Evolutionary conservation across 305 asterid species (phyloP).

Genomic region (Stenogyne calaminthoides): DNA sequence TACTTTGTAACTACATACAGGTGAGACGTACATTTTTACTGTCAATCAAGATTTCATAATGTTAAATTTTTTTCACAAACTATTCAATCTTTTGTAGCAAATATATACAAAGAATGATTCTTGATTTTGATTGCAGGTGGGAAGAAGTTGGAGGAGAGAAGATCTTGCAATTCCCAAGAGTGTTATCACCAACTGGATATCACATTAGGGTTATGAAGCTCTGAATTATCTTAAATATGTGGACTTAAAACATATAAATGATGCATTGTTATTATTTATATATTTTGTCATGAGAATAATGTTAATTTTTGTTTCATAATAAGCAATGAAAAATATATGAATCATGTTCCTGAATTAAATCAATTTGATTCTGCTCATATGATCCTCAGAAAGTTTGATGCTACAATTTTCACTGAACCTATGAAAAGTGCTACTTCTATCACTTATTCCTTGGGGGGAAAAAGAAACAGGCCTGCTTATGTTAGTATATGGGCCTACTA

Average conservation of each 20-base stretch:
- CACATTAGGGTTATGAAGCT: too few species aligned
- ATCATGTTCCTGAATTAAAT: neutral
- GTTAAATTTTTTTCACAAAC: neutral
- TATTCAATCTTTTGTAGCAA: neutral
- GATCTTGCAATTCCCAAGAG: constrained; percentile 48
- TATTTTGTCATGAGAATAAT: too few species aligned
- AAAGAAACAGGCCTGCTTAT: neutral
- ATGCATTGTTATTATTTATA: too few species aligned
- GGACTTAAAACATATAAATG: too few species aligned
- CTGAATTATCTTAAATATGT: too few species aligned
- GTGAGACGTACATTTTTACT: constrained; percentile 30
- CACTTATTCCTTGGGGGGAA: too few species aligned
- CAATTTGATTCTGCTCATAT: neutral
- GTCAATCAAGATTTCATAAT: neutral
- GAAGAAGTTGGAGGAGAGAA: constrained; percentile 52
- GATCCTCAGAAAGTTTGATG: too few species aligned
- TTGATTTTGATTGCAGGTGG: constrained; percentile 42
- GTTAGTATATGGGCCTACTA: neutral
- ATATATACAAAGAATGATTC: neutral
- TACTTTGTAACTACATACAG: constrained; percentile 66
- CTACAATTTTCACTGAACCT: too few species aligned
- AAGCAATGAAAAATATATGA: too few species aligned
- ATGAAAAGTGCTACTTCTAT: too few species aligned
- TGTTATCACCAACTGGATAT: too few species aligned
- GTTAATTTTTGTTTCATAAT: too few species aligned